These are phyloP conservation scores for Neurospora sublineolata DNA, from an alignment of 495 filamentous ascomycete species.

Conservation along the genomic window DNA sequence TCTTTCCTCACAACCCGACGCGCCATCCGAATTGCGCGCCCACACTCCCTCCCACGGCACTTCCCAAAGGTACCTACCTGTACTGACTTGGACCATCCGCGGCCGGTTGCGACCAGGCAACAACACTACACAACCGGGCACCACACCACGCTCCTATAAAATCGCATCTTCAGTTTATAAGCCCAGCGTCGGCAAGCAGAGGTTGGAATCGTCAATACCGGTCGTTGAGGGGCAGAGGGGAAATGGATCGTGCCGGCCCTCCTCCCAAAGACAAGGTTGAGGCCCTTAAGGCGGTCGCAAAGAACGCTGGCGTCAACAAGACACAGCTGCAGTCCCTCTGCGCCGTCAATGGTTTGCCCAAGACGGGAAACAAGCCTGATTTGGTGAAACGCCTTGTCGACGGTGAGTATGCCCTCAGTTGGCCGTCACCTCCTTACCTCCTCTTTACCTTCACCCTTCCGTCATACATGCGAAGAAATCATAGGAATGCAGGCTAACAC, in stretches of 20 bases:
- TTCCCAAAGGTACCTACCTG: too few species aligned
- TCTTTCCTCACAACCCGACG: neutral
- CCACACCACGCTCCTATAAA: neutral
- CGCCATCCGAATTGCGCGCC: neutral
- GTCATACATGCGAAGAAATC: neutral
- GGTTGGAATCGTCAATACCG: neutral
- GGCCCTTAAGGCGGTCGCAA: conserved; percentile 21
- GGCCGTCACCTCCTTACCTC: neutral
- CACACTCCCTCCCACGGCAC: too few species aligned
- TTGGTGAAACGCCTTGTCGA: conserved; percentile 65
- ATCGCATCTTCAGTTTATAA: neutral
- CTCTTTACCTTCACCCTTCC: neutral
- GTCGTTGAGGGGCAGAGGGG: neutral
- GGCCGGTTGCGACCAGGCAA: neutral
- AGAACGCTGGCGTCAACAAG: conserved; percentile 41
- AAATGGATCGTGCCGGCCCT: neutral
- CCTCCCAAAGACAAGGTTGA: conserved; percentile 27
- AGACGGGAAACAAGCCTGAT: conserved; percentile 69
- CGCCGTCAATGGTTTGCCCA: conserved; percentile 52
- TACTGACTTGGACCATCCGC: neutral
- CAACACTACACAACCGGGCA: neutral
- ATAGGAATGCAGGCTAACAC: neutral
- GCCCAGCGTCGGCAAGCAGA: neutral
- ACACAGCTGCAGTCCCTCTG: conserved; percentile 63
- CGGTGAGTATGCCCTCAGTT: conserved; percentile 35